Base-by-base conservation (phyloP, 2,329 filamentous ascomycete genomes). In the Fusarium hostae region DNA sequence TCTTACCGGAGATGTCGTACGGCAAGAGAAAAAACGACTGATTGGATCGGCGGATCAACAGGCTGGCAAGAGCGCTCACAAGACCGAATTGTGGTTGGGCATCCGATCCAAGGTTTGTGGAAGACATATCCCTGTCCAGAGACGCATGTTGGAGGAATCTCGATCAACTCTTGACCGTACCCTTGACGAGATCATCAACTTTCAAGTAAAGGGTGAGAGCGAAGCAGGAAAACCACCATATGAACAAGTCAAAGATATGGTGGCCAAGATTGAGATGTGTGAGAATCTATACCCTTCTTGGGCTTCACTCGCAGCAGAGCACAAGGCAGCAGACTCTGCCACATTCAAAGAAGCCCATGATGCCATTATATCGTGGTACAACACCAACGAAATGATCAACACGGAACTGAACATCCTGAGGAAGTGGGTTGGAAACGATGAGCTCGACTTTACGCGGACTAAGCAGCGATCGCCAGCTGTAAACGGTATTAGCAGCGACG, bases 361-460 rank as follows among this genome's bases (percentile, higher is more conserved):
- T 79, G 92, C 95, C 52, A 92, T 99, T 72, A 90, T 97, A 68
- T 91, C 95, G 6, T 99, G 96, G 96, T 92, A 97, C 85, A 99
- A 98, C 81, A 98, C 95, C 56, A 98, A 95, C 35, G 91, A 95
- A 78, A 90, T 97, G 78, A 98, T 99, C 86, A 97, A 97, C 80
- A 97, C 94, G 5, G 94, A 99, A 80, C 88, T 99, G 65, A 90
- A 91, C 18, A 95, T 98, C 71, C 82, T 99, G 70, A 95, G 96
- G 81, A 94, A 92, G 70, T 99, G 96, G 96, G 96, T 99, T 30
- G 96, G 96, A 59, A 99, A 99, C 78, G 91, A 95, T 40, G 95
- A 97, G 78, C 88, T 99, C 41, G 94, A 98, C 81, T 99, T 98
- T 79, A 90, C 90, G 55, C 92, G 92, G 78, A 88, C 91, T 26